Evolutionary conservation across 345 rosid genomes (phyloP).

Genomic region (Alliaria petiolata): DNA sequence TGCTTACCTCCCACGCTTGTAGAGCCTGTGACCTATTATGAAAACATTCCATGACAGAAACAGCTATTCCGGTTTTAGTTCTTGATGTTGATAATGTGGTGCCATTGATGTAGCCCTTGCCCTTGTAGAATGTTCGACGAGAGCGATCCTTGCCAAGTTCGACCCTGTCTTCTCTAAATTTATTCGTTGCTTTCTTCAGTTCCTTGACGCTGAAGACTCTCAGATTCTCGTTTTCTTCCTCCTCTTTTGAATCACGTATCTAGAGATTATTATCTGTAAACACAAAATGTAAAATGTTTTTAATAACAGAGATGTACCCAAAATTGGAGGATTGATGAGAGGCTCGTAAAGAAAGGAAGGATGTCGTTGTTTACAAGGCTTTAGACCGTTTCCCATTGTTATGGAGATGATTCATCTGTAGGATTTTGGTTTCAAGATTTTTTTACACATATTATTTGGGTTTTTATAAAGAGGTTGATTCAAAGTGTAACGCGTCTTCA

Average conservation of each 20-base stretch:
- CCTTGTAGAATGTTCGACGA: not conserved
- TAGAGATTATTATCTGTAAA: not conserved
- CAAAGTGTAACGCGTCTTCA: not conserved
- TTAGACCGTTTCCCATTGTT: slow-evolving; percentile 8
- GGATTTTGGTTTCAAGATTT: not conserved
- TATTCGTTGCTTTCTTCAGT: slow-evolving; percentile 10
- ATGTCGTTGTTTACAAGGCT: not conserved
- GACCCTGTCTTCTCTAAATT: not conserved
- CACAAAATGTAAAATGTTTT: not conserved
- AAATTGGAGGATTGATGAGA: not conserved
- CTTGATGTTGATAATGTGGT: slow-evolving; percentile 6
- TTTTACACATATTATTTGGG: not conserved
- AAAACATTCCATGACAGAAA: slow-evolving; percentile 7
- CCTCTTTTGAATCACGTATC: not conserved
- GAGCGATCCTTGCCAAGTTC: not conserved
- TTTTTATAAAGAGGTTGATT: not conserved
- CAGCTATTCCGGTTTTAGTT: not conserved
- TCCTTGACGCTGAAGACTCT: slow-evolving; percentile 4
- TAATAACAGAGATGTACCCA: not conserved
- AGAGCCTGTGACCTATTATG: not conserved
- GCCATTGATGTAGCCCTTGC: not conserved
- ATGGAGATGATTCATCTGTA: not conserved
- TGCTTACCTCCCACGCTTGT: slow-evolving; percentile 4
- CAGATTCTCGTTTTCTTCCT: not conserved
- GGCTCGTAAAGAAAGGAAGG: not conserved